Percentiles rank a stretch among this genome's conserved stretches.
phyloP scores from a whole-genome alignment of 73 alveolate genomes.

The Strombidium stylifer region DNA sequence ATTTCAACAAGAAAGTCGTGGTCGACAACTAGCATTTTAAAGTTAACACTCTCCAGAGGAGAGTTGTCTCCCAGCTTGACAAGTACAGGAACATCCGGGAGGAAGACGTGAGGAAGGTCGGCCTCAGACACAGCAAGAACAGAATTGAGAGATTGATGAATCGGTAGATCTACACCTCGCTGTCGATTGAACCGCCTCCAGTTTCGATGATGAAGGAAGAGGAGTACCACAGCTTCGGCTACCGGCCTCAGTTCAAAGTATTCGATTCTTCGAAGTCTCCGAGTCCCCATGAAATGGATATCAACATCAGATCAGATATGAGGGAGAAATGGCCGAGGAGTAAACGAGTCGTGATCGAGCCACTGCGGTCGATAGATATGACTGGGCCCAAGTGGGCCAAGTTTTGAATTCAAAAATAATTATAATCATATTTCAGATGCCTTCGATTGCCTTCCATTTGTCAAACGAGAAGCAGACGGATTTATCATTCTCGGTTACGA shows the following conservation, averaged over 20 bases:
- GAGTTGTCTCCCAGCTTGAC: slow-evolving; percentile 18
- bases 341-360: too few relatives aligned
- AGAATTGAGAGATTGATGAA: slow-evolving; percentile 23
- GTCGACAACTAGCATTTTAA: slow-evolving; percentile 54
- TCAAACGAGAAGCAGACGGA: slow-evolving; percentile 44
- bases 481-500: slow-evolving; percentile 4
- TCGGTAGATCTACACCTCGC: slow-evolving; percentile 31
- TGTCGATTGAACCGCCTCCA: slow-evolving; percentile 28
- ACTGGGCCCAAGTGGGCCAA: too few relatives aligned
- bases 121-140: slow-evolving; percentile 29
- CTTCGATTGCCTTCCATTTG: slow-evolving; percentile 25
- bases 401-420: too few relatives aligned
- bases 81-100: slow-evolving; percentile 40
- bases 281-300: too few relatives aligned
- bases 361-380: too few relatives aligned
- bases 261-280: too few relatives aligned
- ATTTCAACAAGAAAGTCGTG: slow-evolving; percentile 50
- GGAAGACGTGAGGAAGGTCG: slow-evolving; percentile 53
- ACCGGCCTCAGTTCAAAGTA: too few relatives aligned
- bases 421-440: too few relatives aligned
- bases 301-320: too few relatives aligned
- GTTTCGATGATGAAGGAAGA: slow-evolving; percentile 33
- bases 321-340: too few relatives aligned
- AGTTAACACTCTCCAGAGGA: slow-evolving; percentile 42
- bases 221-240: too few relatives aligned